Evolutionary conservation across 768 basidiomycete genomes (phyloP).

Genomic region (Tricholoma sp.): DNA sequence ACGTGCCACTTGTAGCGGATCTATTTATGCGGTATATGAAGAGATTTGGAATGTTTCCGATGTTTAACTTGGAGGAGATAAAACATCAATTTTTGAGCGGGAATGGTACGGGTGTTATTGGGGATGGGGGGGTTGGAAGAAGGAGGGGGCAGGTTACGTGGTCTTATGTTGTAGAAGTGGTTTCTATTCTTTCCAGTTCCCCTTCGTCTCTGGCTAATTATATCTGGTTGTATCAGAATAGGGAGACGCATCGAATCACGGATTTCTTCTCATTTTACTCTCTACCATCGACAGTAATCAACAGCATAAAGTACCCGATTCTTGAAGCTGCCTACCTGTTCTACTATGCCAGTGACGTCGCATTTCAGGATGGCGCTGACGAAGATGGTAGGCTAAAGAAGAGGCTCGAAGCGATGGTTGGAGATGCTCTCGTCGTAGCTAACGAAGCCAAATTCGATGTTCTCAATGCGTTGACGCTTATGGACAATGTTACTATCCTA

Average conservation of each 20-base stretch:
- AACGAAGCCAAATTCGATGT: constrained; percentile 90
- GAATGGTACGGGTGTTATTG: constrained; percentile 50
- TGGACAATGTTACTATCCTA: constrained; percentile 87
- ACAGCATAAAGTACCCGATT: constrained; percentile 58
- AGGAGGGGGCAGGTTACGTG: constrained; percentile 86
- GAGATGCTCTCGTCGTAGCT: constrained; percentile 79
- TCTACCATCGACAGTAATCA: constrained; percentile 90
- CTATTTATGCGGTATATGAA: constrained; percentile 76
- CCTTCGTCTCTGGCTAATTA: background rate
- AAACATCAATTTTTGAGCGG: constrained; percentile 89
- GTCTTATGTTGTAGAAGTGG: constrained; percentile 94
- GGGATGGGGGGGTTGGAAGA: constrained; percentile 45
- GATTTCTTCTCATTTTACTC: constrained; percentile 98
- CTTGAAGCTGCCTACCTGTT: constrained; percentile 94
- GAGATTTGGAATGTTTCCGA: constrained; percentile 78
- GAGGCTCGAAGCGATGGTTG: constrained; percentile 65
- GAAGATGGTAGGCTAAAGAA: constrained; percentile 59
- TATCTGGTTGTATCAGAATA: constrained; percentile 49
- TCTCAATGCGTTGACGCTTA: constrained; percentile 89
- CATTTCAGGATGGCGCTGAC: constrained; percentile 57
- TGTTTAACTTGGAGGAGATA: constrained; percentile 72
- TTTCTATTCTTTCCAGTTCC: background rate
- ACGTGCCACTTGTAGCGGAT: constrained; percentile 64
- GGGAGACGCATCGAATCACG: constrained; percentile 75
- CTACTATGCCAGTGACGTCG: constrained; percentile 86